A percentile compares a stretch with the other conserved stretches of the same genome.
Evolutionary conservation across 1,284 basidiomycete genomes (phyloP).

Genomic region (Ceratobasidium theobromae): DNA sequence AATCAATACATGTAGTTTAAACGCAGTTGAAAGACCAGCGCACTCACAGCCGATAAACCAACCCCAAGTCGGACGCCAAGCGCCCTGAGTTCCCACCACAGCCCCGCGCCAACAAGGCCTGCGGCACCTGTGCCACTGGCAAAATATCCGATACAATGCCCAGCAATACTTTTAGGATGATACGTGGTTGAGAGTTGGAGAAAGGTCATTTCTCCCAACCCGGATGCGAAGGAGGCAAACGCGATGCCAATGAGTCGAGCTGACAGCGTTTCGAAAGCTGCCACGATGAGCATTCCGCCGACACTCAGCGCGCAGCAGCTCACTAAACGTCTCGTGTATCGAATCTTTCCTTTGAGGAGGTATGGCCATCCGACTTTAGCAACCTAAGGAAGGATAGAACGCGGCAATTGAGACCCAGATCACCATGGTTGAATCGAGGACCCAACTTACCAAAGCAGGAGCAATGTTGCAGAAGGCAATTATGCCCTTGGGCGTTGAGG

Average conservation of each 20-base stretch:
- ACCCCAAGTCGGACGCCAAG: constrained; percentile 84
- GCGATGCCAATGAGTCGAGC: constrained; percentile 84
- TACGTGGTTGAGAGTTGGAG: constrained; percentile 90
- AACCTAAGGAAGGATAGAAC: constrained; percentile 41
- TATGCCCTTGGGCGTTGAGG: constrained; percentile 87
- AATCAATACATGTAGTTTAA: neutral
- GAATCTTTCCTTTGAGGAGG: constrained; percentile 76
- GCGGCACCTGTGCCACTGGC: constrained; percentile 93
- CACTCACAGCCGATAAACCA: constrained; percentile 70
- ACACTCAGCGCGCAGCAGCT: constrained; percentile 76
- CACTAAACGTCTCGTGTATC: constrained; percentile 71
- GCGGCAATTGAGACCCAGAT: neutral
- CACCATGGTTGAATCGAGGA: neutral
- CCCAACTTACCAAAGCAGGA: constrained; percentile 57
- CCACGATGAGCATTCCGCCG: constrained; percentile 84
- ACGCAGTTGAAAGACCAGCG: neutral
- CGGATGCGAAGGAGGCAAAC: constrained; percentile 87
- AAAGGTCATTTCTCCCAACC: constrained; percentile 92
- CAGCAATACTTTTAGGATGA: constrained; percentile 65
- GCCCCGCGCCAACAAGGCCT: constrained; percentile 85
- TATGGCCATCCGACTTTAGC: constrained; percentile 96
- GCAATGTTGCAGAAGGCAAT: constrained; percentile 91
- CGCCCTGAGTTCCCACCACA: constrained; percentile 93
- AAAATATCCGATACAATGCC: constrained; percentile 76
- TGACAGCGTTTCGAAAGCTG: constrained; percentile 65